Evolutionary conservation across 2,329 filamentous ascomycete species (phyloP), one percentile per base, ranked within the genome.

Genomic region (Colletotrichum noveboracense): DNA sequence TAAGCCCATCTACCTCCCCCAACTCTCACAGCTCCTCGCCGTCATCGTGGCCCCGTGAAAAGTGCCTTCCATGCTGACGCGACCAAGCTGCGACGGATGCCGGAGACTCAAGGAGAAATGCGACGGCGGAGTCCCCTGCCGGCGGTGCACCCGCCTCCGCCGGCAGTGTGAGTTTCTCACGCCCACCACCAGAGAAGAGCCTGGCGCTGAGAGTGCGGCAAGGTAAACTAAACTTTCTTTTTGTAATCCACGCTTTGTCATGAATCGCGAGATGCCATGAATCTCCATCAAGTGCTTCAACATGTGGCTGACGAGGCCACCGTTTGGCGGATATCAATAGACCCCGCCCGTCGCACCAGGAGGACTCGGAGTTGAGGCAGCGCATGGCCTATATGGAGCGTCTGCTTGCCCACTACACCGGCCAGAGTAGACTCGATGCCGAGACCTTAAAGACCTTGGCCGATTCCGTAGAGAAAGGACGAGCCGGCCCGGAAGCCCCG

Each of bases 61-160:
- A 26, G 38, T n/a, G 7, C 36, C 69, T 71, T 36, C 43, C 43
- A 78, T 76, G 68, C 75, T 77, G 36, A 77, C 70, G 30, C 69
- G 65, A 66, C 75, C 81, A 83, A 90, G 89, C 74, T 91, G 89
- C 79, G 88, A 90, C 79, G 87, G 87, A 68, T 91, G 89, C 80
- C 88, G 89, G 74, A 85, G 88, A 76, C 85, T 89, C 73, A 91
- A 91, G 79, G 89, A 91, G 80, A 90, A 90, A 81, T 91, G 89
- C 78, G 88, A 90, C 78, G 89, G 89, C 62, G 89, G 89, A 66
- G 84, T 89, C 21, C 89, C 89, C 3, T 91, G 89, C 79, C 87
- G 88, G 62, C 83, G 89, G 70, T 91, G 89, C 79, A 83, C 86
- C 72, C 88, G 87, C 74, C 86, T 90, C 77, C 86, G 86, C 74